A percentile compares a stretch with the other conserved stretches of the same genome.
Evolutionary conservation across 495 filamentous ascomycete genomes (phyloP).

Genomic region (Astrothelium macrocarpum): DNA sequence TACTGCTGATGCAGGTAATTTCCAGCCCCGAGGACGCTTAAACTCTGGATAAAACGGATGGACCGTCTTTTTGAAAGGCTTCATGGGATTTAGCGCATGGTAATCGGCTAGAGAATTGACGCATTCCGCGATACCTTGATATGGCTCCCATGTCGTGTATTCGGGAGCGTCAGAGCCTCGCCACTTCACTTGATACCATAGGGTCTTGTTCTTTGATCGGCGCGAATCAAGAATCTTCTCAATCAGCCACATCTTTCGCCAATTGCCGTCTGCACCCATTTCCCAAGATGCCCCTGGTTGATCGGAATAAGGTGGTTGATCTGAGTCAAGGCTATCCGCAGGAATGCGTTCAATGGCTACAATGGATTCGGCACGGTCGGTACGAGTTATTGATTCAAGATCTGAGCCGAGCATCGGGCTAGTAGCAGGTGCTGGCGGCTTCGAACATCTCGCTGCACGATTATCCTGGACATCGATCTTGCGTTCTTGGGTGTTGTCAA

Average conservation of each 20-base stretch:
- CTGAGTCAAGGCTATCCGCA: not conserved
- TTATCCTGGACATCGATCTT: no score
- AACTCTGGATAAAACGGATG: not conserved
- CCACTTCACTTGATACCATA: conserved; percentile 3
- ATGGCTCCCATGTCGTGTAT: conserved; percentile 2
- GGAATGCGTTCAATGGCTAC: no score
- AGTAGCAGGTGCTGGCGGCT: no score
- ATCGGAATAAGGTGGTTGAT: not conserved
- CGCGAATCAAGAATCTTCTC: not conserved
- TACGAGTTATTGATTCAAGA: no score
- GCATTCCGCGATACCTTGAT: not conserved
- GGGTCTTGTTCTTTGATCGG: not conserved
- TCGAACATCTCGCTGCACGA: no score
- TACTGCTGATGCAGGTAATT: no score
- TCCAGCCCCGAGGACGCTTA: not conserved
- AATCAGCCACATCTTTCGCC: not conserved
- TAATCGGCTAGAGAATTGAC: not conserved
- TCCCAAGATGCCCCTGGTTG: not conserved
- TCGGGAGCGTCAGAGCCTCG: not conserved
- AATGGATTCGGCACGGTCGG: no score
- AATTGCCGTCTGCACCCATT: not conserved
- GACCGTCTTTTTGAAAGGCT: not conserved
- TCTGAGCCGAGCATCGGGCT: no score
- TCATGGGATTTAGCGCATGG: not conserved
- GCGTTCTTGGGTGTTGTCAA: no score